Evolutionary conservation across 768 basidiomycete species (phyloP), one percentile per base, ranked within the genome.

Genomic region (Hydnomerulius pinastri): DNA sequence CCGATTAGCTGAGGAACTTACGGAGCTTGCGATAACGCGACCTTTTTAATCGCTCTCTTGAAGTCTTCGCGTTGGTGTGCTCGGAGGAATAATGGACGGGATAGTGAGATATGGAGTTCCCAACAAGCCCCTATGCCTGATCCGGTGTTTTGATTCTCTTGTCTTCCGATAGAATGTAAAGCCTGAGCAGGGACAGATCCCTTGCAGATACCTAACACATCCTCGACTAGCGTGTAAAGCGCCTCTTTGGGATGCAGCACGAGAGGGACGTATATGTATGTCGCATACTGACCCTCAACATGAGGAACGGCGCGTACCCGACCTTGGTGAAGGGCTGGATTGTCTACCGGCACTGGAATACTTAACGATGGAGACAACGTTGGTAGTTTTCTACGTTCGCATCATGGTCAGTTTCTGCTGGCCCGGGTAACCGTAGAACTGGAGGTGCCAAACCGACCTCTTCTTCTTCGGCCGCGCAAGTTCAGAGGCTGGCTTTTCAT

Each of bases 241-340:
- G 70, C 56, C 17, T 79, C 75, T 27, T 59, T 64, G 32, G 63
- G 72, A 41, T 71, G 67, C 24, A 87, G 56, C 46, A 63, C 56
- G 62, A 95, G 60, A 0, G 85, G 80, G 10, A 92, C 73, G 63
- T 87, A 95, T 46, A 94, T 77, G 70, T 95, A 82, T 4, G 87
- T 76, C 1, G 85, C 83, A 64, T 82, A 95, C 62, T 95, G 92
- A 0, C 95, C 95, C 11, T 92, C 87, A 4, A 92, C 83, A 62
- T 92, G 90, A 2, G 92, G 91, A 1, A 74, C 76, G 0, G 83
- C 75, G 25, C 95, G 82, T 40, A 73, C 74, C 25, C 94, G 81
- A 12, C 95, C 95, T 73, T 95, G 92, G 65, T 97, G 94, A 13
- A 82, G 70, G 3, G 83, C 70, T 2, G 93, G 92, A 59, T 91